Base-by-base conservation (phyloP, 352 stramenopile species). In the Phytophthora pini region DNA sequence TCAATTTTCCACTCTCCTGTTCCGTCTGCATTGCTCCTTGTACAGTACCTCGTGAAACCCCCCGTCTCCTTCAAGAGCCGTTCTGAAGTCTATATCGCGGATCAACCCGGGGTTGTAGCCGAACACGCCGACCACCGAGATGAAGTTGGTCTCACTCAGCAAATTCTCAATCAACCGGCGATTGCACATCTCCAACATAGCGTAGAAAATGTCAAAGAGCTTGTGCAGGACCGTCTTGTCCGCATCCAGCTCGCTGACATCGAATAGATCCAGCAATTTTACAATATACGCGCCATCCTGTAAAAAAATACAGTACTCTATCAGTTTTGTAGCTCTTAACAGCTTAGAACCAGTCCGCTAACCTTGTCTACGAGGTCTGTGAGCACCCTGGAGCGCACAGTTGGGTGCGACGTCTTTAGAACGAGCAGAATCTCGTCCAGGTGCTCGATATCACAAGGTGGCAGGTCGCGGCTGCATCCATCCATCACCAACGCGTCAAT, bases 71-170 rank as follows among this genome's bases (percentile, higher is more conserved):
- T 93, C 85, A 24, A 95, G 62, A 7, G 76, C 78, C 27, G 73
- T 72, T 26, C 87, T 71, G 56, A 95, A 95, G 44, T 91, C 80
- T 70, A 93, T 91, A 50, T 89, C 79, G 20, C 70, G 72, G 56
- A 93, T 87, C 36, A 93, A 68, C 32, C 80, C 74, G 2, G 85
- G 87, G 56, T 95, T 95, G 69, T 92, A 79, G 12, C 85, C 87
- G 32, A 95, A 85, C 15, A 94, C 84, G 49, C 84, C 85, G 32
- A 95, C 76, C 13, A 95, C 82, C 34, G 87, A 92, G 45, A 94
- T 69, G 50, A 95, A 95, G 65, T 94, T 90, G 15, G 70, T 54
- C 48, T 94, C 85, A 55, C 57, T 89, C 26, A 95, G 64, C 39
- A 95, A 61, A 44, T 90, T 74, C 55, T 93, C 80, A 24, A 94